Evolutionary conservation across 805 yeast genomes (phyloP).

Genomic region (Saccharomycopsis sp.): DNA sequence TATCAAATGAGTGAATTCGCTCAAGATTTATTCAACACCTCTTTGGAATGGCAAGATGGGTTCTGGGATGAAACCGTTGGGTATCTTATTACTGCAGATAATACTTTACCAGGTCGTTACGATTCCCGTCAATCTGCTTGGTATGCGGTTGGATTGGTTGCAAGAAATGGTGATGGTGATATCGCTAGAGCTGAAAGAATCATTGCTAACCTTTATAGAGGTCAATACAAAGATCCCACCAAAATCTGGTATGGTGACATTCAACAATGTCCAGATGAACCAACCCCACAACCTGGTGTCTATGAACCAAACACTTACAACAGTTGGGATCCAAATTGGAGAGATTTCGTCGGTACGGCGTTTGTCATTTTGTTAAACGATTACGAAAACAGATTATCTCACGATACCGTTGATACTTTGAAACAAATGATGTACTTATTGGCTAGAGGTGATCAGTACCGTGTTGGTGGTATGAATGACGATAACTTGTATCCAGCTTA

Average conservation of each 20-base stretch:
- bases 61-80: conserved; percentile 18
- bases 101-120: conserved; percentile 18
- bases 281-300: conserved; percentile 21
- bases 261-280: conserved; percentile 21
- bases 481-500: conserved; percentile 20
- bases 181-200: conserved; percentile 15
- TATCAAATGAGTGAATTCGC: conserved; percentile 9
- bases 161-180: conserved; percentile 19
- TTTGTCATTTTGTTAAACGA: conserved; percentile 16
- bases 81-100: conserved; percentile 17
- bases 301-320: conserved; percentile 13
- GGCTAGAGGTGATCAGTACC: conserved; percentile 19
- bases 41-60: conserved; percentile 17
- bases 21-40: conserved; percentile 17
- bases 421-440: conserved; percentile 16
- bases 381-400: conserved; percentile 13
- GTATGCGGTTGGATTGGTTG: conserved; percentile 20
- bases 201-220: conserved; percentile 11
- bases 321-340: conserved; percentile 19
- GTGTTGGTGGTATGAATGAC: conserved; percentile 19
- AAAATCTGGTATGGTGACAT: conserved; percentile 20
- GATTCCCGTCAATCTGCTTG: conserved; percentile 19
- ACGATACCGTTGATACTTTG: conserved; percentile 5
- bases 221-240: conserved; percentile 20
- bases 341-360: conserved; percentile 21